Evolutionary conservation across 495 filamentous ascomycete genomes (phyloP), one percentile per base, ranked within the genome.

Genomic region (Terfezia claveryi): DNA sequence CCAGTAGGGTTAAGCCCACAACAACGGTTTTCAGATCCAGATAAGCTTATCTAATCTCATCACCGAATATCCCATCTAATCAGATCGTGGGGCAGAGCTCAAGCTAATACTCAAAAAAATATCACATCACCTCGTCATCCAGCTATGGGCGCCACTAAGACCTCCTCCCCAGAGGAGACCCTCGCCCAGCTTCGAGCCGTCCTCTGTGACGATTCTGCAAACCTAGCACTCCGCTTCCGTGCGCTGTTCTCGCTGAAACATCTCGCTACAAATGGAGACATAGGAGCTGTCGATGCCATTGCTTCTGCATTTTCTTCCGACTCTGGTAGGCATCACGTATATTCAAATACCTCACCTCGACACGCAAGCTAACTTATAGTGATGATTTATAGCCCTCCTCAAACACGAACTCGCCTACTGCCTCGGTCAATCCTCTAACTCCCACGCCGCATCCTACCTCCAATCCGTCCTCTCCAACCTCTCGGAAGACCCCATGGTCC

Each of bases 191-290:
- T 94, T 50, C 83, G 87, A 62, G 73, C 80, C 60, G 80, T 81
- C 59, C 80, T 98, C 53, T 78, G 73, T 60, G 79, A 81, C 55
- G 88, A 96, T 69, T 68, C 73, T 36, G 78, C 81, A 56, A 80
- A 89, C 23, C 83, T 98, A 56, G 82, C 87, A 50, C 75, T 82
- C 56, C 86, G 89, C 55, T 99, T 96, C 71, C 88, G 91, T 63
- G 92, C 91, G 27, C 83, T 96, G 60, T 99, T 99, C 73, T 94
- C 91, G 11, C 79, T 99, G 54, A 96, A 96, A 70, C 80, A 94
- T 68, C 72, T 94, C 49, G 91, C 92, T 10, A 80, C 78, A 46
- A 74, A 80, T 53, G 66, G 79, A 10, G 81, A 81, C 27, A 66
- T 78, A 17, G 75, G 79, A 6, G 85, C 91, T 12, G 92, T 98